These are phyloP conservation scores for Diaporthe citri DNA, from an alignment of 2,329 filamentous ascomycete species.

Conservation along the genomic window DNA sequence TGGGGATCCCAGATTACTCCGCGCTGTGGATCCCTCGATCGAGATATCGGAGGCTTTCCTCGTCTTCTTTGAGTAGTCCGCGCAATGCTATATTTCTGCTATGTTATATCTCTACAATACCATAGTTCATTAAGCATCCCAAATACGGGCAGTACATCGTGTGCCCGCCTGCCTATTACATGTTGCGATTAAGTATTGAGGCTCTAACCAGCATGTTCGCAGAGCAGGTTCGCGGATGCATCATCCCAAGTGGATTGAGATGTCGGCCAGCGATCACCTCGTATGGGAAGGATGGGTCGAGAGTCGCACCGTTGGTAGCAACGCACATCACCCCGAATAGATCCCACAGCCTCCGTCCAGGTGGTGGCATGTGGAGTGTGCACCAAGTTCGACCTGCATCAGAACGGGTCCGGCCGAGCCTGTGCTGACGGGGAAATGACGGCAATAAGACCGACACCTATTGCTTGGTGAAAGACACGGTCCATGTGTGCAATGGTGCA, in stretches of 20 bases:
- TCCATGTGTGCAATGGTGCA: neutral
- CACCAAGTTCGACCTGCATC: constrained; percentile 21
- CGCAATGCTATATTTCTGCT: neutral
- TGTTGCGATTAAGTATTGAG: neutral
- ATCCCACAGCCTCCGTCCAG: constrained; percentile 9
- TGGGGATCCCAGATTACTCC: constrained; percentile 23
- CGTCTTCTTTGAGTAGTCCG: constrained; percentile 2
- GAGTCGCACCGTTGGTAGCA: neutral
- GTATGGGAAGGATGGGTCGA: constrained; percentile 13
- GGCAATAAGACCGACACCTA: neutral
- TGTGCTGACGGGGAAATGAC: constrained; percentile 19
- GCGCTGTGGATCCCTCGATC: constrained; percentile 22
- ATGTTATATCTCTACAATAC: neutral
- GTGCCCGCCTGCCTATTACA: neutral
- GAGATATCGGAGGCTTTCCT: constrained; percentile 10
- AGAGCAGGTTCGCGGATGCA: neutral
- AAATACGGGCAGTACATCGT: neutral
- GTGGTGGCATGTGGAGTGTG: constrained; percentile 22
- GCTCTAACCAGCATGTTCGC: neutral
- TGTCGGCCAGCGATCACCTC: constrained; percentile 16
- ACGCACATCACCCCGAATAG: neutral
- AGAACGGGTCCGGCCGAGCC: constrained; percentile 27
- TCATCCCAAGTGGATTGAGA: neutral
- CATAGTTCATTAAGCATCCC: neutral
- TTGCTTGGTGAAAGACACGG: neutral